These are phyloP conservation scores for Camelina neglecta DNA, from an alignment of 345 rosid genomes.

Conservation along the genomic window DNA sequence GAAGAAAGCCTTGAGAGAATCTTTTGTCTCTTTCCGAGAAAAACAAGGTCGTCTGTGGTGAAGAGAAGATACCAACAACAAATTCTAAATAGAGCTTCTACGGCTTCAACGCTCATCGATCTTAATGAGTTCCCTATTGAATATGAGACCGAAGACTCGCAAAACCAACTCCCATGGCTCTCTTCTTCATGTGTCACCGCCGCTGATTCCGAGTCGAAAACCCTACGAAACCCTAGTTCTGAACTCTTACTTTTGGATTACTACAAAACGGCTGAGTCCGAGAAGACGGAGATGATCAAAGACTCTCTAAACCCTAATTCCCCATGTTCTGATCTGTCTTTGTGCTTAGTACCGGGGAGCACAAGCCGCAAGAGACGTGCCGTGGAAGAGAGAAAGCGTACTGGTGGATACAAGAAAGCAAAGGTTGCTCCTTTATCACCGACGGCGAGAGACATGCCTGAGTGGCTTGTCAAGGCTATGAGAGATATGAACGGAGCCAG, in stretches of 20 bases:
- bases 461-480: not conserved
- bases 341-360: not conserved
- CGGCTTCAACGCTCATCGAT: not conserved
- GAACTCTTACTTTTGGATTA: not conserved
- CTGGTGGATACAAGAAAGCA: not conserved
- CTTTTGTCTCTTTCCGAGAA: not conserved
- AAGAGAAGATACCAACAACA: not conserved
- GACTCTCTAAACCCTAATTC: not conserved
- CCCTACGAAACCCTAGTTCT: not conserved
- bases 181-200: not conserved
- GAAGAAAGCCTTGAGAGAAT: not conserved
- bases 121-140: not conserved
- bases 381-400: not conserved
- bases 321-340: not conserved
- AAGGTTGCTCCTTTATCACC: not conserved
- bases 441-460: not conserved
- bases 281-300: not conserved
- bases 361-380: constrained; percentile 18
- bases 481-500: not conserved
- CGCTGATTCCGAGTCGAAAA: not conserved
- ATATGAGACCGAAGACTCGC: not conserved
- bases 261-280: not conserved
- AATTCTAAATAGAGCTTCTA: not conserved
- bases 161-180: not conserved
- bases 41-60: not conserved